Evolutionary conservation across 208 protist species (phyloP), one percentile per base, ranked within the genome.

Genomic region (Kentomonas sorsogonicus): DNA sequence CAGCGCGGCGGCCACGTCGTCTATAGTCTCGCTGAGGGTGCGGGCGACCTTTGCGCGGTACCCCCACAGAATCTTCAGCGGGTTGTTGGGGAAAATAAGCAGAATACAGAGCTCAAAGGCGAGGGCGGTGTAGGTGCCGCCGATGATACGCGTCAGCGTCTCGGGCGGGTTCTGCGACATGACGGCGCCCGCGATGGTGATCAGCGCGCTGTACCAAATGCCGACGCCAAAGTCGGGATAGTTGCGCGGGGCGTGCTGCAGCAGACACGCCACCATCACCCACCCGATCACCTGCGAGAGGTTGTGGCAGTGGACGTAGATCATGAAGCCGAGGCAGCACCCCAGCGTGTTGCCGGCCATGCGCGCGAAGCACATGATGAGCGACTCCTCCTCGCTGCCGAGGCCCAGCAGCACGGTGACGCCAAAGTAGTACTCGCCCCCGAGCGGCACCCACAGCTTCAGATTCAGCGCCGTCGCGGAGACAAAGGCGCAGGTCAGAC

Each of bases 21-120:
- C 70, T n/a, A 77, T 36, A 13, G 69, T 34, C 39, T 77, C 70
- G 18, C 64, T 72, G 31, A 77, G 60, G 36, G 60, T 53, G 43
- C 67, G 66, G 3, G 47, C 29, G 23, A 72, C 48, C 52, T 77
- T 77, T 22, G 47, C 46, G 18, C 63, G 70, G 38, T 72, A 68
- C 48, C 61, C 61, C 57, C 72, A 74, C 46, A 77, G 62, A 39
- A 86, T 68, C 60, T 79, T 78, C 57, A 82, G 74, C 16, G 74
- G 53, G 60, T 79, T 77, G 52, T 73, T 69, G 7, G 74, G 79
- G 53, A 86, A 86, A 51, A 86, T 66, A 41, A 86, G 61, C 33
- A 79, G 69, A 44, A 70, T 71, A 47, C 70, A 73, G 29, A 74
- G 54, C 39, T 72, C 69, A 58, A 77, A 86, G 46, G 64, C 62